Evolutionary conservation across 1,284 basidiomycete genomes (phyloP).

Genomic region (Moniliophthora roreri): DNA sequence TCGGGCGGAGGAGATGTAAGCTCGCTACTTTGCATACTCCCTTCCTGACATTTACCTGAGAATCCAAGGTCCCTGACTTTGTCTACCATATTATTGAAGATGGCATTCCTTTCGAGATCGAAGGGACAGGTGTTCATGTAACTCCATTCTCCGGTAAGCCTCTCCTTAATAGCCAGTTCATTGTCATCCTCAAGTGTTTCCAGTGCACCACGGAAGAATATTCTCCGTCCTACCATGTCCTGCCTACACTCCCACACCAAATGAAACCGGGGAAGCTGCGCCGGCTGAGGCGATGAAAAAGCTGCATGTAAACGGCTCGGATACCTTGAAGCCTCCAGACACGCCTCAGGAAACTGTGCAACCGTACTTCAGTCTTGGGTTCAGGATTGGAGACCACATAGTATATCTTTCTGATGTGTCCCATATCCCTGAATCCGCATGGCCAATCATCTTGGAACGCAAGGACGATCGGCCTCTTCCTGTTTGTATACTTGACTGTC

Average conservation of each 20-base stretch:
- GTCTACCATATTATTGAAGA: constrained; percentile 78
- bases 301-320: constrained; percentile 9
- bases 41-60: constrained; percentile 7
- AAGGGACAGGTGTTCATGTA: constrained; percentile 58
- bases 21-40: constrained; percentile 13
- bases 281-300: constrained; percentile 5
- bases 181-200: background rate
- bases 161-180: background rate
- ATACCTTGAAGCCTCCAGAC: constrained; percentile 11
- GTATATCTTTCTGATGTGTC: constrained; percentile 79
- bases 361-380: constrained; percentile 75
- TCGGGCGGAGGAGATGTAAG: constrained; percentile 78
- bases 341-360: constrained; percentile 34
- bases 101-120: constrained; percentile 61
- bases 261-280: constrained; percentile 24
- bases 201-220: constrained; percentile 67
- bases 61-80: constrained; percentile 71
- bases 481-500: constrained; percentile 71
- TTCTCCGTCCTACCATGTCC: constrained; percentile 44
- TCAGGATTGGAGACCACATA: constrained; percentile 62
- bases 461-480: constrained; percentile 35
- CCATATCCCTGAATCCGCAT: constrained; percentile 67
- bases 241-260: constrained; percentile 42
- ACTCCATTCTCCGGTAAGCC: constrained; percentile 65
- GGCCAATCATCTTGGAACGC: constrained; percentile 46